Conservation (phyloP, 163 green algal species). For the Chlamydomonas reinhardtii region DNA sequence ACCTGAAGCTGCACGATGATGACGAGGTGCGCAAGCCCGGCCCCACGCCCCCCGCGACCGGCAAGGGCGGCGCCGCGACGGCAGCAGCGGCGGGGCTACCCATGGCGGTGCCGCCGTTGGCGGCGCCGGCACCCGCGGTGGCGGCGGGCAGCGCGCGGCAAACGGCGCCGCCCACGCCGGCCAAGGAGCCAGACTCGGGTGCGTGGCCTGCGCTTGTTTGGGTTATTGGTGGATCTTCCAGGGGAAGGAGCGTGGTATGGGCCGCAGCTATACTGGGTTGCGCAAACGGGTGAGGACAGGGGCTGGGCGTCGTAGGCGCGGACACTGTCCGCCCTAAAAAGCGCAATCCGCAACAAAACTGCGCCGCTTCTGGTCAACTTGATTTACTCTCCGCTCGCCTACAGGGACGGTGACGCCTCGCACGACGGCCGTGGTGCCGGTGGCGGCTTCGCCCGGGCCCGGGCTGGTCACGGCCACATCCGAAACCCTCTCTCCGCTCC, state of each 20-base stretch:
- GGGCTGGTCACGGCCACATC: not conserved
- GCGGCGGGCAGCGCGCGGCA: not conserved
- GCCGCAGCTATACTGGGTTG: too few relatives aligned
- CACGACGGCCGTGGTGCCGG: not conserved
- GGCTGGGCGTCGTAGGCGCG: too few relatives aligned
- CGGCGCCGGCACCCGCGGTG: not conserved
- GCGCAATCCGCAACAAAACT: too few relatives aligned
- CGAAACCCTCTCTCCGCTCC: constrained; percentile 1
- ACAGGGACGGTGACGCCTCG: constrained; percentile 25
- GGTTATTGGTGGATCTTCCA: too few relatives aligned
- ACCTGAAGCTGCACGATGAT: constrained; percentile 52
- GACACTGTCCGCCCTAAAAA: too few relatives aligned
- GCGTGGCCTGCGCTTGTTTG: too few relatives aligned
- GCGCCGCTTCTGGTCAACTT: too few relatives aligned
- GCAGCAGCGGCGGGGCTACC: constrained; percentile 9
- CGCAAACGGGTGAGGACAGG: too few relatives aligned
- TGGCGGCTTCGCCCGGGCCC: not conserved
- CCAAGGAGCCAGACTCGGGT: constrained; percentile 39
- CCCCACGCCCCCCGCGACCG: not conserved
- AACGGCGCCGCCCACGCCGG: constrained; percentile 28
- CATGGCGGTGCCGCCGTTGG: constrained; percentile 28
- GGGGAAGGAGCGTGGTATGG: too few relatives aligned
- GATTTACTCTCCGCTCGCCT: too few relatives aligned
- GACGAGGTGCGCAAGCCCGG: constrained; percentile 41
- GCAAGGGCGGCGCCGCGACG: constrained; percentile 15